Conservation (phyloP, 2,329 filamentous ascomycete species). For the Fusarium sp. region DNA sequence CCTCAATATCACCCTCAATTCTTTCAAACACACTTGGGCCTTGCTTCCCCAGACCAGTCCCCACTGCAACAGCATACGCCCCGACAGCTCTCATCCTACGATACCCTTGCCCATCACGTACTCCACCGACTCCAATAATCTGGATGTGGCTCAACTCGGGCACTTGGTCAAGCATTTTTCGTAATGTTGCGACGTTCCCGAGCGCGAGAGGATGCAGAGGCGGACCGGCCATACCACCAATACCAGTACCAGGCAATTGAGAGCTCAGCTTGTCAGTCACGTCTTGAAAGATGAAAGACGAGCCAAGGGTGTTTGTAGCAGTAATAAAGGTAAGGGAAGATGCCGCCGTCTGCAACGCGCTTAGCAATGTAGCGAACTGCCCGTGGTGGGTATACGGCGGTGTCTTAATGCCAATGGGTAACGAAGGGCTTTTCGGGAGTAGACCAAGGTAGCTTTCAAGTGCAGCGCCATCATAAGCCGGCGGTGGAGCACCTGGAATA, state of each 20-base stretch:
- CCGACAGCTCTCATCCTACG: slow-evolving; percentile 77
- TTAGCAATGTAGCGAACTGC: slow-evolving; percentile 73
- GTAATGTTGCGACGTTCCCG: slow-evolving; percentile 81
- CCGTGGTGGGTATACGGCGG: slow-evolving; percentile 81
- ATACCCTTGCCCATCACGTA: slow-evolving; percentile 74
- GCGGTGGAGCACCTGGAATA: slow-evolving; percentile 77
- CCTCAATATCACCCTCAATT: slow-evolving; percentile 59
- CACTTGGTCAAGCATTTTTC: slow-evolving; percentile 69
- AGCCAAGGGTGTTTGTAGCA: slow-evolving; percentile 80
- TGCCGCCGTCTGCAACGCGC: slow-evolving; percentile 61
- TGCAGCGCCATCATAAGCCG: slow-evolving; percentile 73
- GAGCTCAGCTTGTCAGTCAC: slow-evolving; percentile 50
- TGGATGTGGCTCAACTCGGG: slow-evolving; percentile 66
- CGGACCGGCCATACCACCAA: slow-evolving; percentile 81
- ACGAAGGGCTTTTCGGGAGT: slow-evolving; percentile 56
- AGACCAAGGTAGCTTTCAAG: slow-evolving; percentile 70
- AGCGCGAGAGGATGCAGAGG: slow-evolving; percentile 81
- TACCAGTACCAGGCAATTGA: slow-evolving; percentile 68
- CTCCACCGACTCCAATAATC: slow-evolving; percentile 82
- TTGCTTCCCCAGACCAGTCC: slow-evolving; percentile 76
- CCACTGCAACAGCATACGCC: slow-evolving; percentile 77
- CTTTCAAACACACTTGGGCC: slow-evolving; percentile 74
- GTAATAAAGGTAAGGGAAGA: slow-evolving; percentile 75
- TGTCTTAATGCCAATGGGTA: slow-evolving; percentile 76
- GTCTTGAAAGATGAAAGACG: slow-evolving; percentile 70